Evolutionary conservation across 78 protist genomes (phyloP).

Genomic region (Reticulomyxa filosa): DNA sequence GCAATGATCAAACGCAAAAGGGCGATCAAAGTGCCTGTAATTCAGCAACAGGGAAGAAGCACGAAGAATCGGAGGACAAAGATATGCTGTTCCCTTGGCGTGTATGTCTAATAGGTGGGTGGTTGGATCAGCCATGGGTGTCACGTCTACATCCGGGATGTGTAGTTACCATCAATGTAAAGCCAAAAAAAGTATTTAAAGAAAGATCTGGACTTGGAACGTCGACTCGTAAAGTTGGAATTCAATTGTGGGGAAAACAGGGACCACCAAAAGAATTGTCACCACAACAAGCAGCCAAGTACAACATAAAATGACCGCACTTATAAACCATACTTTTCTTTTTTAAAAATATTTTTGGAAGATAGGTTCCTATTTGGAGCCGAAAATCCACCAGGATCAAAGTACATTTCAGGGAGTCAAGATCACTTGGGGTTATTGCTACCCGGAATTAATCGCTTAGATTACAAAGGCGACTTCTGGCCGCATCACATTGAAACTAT

Average conservation of each 20-base stretch:
- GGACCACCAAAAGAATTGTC: background rate
- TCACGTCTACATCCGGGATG: background rate
- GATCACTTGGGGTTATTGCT: slow-evolving; percentile 9
- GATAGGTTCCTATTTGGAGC: background rate
- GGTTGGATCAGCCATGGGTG: slow-evolving; percentile 17
- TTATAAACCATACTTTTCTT: no score
- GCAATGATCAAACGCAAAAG: background rate
- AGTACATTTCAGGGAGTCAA: slow-evolving; percentile 5
- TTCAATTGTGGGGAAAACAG: slow-evolving; percentile 6
- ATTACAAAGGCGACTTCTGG: slow-evolving; percentile 7
- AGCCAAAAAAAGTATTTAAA: background rate
- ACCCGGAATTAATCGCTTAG: slow-evolving; percentile 6
- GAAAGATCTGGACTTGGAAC: slow-evolving; percentile 16
- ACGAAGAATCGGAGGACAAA: background rate
- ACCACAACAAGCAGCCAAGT: background rate
- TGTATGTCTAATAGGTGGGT: slow-evolving; percentile 13
- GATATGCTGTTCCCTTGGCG: slow-evolving; percentile 13
- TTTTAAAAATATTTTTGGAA: background rate
- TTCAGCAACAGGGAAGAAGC: background rate
- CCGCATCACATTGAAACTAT: background rate
- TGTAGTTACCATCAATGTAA: background rate
- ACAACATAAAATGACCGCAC: no score
- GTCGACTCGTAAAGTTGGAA: slow-evolving; percentile 2
- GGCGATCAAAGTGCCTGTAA: background rate
- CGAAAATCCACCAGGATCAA: background rate